phyloP scores from a whole-genome alignment of 345 rosid genomes.

The Limnanthes douglasii region DNA sequence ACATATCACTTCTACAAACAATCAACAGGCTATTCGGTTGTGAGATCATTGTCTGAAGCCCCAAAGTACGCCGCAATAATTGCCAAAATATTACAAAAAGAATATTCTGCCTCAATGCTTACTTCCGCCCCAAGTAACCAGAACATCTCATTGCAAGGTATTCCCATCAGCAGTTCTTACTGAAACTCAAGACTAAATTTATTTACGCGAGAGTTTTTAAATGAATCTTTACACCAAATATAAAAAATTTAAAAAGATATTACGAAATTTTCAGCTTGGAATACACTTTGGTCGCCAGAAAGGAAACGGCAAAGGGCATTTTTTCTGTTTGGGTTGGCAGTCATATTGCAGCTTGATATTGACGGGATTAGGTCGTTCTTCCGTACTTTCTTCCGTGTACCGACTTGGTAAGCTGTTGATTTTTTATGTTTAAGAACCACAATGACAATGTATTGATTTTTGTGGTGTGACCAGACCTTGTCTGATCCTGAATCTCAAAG shows the following conservation, averaged over 20 bases:
- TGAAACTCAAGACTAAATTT: too few relatives aligned
- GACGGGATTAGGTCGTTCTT: conserved; percentile 75
- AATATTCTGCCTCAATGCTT: conserved; percentile 16
- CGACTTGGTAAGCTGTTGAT: conserved; percentile 44
- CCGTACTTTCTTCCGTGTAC: conserved; percentile 70
- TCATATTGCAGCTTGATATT: conserved; percentile 69
- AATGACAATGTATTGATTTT: conserved; percentile 1
- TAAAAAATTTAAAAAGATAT: not conserved
- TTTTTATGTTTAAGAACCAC: conserved; percentile 2
- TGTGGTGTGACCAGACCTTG: not conserved
- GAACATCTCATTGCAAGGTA: conserved; percentile 84
- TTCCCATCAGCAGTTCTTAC: too few relatives aligned
- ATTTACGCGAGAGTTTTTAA: not conserved
- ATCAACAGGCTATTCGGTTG: conserved; percentile 81
- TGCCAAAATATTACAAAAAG: conserved; percentile 45
- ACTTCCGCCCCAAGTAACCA: conserved; percentile 12
- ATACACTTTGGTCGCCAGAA: conserved; percentile 88
- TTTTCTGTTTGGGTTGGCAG: conserved; percentile 88
- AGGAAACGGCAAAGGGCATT: conserved; percentile 92
- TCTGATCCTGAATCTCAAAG: too few relatives aligned
- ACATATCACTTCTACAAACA: conserved; percentile 2
- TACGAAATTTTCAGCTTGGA: conserved; percentile 51
- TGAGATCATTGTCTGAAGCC: conserved; percentile 93
- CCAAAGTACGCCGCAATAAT: conserved; percentile 78
- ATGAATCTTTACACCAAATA: not conserved